Percentiles rank a stretch among this genome's conserved stretches.
These are phyloP conservation scores for Porogramme epimiltina DNA, from an alignment of 1,284 basidiomycete genomes.

Conservation along the genomic window DNA sequence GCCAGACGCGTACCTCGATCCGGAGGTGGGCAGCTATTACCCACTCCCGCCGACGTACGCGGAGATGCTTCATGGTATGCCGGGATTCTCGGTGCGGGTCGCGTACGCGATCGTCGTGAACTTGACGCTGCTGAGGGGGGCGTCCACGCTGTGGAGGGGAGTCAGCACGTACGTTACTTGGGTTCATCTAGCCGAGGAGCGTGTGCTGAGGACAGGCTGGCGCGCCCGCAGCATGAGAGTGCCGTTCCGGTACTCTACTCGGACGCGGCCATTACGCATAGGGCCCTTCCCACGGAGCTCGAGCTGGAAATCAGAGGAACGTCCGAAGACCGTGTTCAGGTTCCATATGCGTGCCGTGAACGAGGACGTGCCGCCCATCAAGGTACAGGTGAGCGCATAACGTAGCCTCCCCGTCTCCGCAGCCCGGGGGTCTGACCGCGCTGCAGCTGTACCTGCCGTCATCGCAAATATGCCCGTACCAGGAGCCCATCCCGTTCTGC, in stretches of 20 bases:
- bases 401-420: constrained; percentile 6
- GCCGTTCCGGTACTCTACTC: constrained; percentile 20
- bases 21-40: constrained; percentile 14
- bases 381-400: constrained; percentile 27
- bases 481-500: constrained; percentile 32
- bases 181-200: too few relatives aligned
- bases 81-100: constrained; percentile 64
- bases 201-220: too few relatives aligned
- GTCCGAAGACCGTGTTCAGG: constrained; percentile 26
- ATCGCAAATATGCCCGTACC: constrained; percentile 28
- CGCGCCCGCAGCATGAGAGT: constrained; percentile 14
- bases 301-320: constrained; percentile 11
- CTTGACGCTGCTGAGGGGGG: constrained; percentile 23
- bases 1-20: constrained; percentile 25
- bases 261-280: constrained; percentile 21
- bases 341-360: constrained; percentile 20
- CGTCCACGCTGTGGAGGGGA: constrained; percentile 28
- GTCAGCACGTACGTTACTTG: constrained; percentile 23
- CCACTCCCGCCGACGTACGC: constrained; percentile 65
- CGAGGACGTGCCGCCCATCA: constrained; percentile 10
- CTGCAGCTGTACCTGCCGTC: constrained; percentile 31
- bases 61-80: constrained; percentile 62
- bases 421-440: too few relatives aligned
- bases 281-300: constrained; percentile 23
- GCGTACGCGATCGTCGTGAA: constrained; percentile 51